These are phyloP conservation scores for Staphylotrichum tortipilum DNA, from an alignment of 495 filamentous ascomycete species.

Conservation along the genomic window DNA sequence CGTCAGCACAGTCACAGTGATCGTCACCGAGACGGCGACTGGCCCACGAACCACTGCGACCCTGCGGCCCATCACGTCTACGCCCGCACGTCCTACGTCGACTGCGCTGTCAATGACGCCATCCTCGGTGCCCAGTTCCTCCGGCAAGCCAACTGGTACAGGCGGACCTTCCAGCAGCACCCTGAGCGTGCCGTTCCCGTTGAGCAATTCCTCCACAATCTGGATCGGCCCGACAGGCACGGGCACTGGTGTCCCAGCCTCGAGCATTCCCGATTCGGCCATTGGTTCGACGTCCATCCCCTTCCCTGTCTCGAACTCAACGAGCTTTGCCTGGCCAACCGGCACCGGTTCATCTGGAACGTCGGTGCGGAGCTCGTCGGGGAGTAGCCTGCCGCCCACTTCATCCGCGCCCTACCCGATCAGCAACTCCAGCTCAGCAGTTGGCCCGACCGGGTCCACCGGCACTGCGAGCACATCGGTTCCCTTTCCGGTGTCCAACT, in stretches of 20 bases:
- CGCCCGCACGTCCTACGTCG: neutral
- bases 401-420: slow-evolving; percentile 4
- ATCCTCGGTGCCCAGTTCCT: too few relatives aligned
- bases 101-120: neutral
- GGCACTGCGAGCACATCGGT: neutral
- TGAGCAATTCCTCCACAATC: neutral
- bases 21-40: neutral
- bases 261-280: slow-evolving; percentile 1
- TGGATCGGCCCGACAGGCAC: slow-evolving; percentile 8
- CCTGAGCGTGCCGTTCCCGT: neutral
- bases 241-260: neutral
- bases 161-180: neutral
- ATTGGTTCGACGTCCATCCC: slow-evolving; percentile 15
- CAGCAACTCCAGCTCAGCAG: slow-evolving; percentile 6
- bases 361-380: neutral
- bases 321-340: slow-evolving; percentile 7
- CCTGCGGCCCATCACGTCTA: neutral
- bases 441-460: neutral
- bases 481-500: slow-evolving; percentile 13
- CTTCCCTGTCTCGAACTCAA: slow-evolving; percentile 24
- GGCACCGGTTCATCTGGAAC: slow-evolving; percentile 6
- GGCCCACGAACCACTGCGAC: neutral
- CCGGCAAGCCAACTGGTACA: too few relatives aligned
- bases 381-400: neutral
- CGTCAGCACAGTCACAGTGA: neutral